A percentile compares a stretch with the other conserved stretches of the same genome.
Evolutionary conservation across 139 green algal species (phyloP).

Genomic region (Nannochloris sp.): DNA sequence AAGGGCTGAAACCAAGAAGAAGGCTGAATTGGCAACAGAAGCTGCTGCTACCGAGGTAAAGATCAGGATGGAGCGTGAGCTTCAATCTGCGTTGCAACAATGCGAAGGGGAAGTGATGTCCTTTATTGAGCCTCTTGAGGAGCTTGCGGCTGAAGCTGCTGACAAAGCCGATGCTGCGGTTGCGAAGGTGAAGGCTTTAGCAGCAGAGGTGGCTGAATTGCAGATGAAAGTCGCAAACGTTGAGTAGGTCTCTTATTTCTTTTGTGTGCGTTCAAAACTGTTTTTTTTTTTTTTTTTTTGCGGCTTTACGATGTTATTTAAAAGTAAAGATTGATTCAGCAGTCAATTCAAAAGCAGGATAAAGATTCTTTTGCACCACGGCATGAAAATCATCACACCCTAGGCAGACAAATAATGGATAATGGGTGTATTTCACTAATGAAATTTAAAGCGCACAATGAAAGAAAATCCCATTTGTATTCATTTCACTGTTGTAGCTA

Average conservation of each 20-base stretch:
- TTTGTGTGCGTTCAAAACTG: background rate
- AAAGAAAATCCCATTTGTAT: too few relatives aligned
- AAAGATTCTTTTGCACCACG: too few relatives aligned
- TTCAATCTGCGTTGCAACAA: constrained; percentile 6
- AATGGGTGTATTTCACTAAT: too few relatives aligned
- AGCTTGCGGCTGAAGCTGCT: constrained; percentile 17
- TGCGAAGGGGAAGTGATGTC: constrained; percentile 22
- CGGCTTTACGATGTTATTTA: too few relatives aligned
- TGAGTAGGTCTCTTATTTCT: constrained; percentile 13
- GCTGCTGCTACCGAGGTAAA: constrained; percentile 45
- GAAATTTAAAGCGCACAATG: too few relatives aligned
- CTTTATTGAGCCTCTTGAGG: constrained; percentile 36
- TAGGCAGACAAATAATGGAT: too few relatives aligned
- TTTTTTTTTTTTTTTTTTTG: background rate
- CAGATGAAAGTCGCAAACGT: constrained; percentile 32
- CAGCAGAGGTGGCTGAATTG: constrained; percentile 13
- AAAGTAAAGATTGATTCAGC: too few relatives aligned
- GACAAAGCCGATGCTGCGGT: constrained; percentile 9
- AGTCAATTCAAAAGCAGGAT: too few relatives aligned
- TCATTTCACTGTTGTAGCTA: too few relatives aligned
- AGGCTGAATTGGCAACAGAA: constrained; percentile 49
- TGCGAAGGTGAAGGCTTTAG: background rate
- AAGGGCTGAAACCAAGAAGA: constrained; percentile 73
- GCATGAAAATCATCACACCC: too few relatives aligned
- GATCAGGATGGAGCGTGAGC: constrained; percentile 31